Base-by-base conservation (phyloP, 768 basidiomycete genomes). In the Panaeolus papilionaceus region DNA sequence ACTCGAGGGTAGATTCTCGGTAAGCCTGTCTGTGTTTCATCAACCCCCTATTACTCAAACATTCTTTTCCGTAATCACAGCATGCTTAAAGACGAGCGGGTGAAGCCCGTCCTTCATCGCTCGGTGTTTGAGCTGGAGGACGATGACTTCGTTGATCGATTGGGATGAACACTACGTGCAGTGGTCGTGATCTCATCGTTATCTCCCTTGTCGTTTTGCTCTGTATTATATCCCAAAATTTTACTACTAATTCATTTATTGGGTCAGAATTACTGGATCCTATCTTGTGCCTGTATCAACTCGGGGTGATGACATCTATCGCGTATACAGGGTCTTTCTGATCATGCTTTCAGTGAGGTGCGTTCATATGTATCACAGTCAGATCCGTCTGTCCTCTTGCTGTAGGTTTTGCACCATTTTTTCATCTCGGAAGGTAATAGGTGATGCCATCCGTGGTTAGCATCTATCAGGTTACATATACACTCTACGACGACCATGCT, bases 81-180 rank as follows among this genome's bases (percentile, higher is more conserved):
- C 61, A 92, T 97, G 91, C 80, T 98, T 70, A 95, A 92, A 78
- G 96, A 98, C 76, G 93, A 95, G 28, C 90, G 96, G 4, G 78
- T 87, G 40, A 90, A 90, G 70, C 76, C 83, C 54, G 80, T 84
- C 47, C 78, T 84, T 23, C 77, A 79, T 9, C 81, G 83, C 20
- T 86, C 89, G 0, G 71, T 89, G 40, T 86, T 88, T 71, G 74
- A 76, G 26, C 74, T 73, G 44, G 76, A 80, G 58, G 86, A 88
- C 66, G 78, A 78, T 16, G 78, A 79, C 66, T 76, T 80, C 47
- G 77, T 83, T 4, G 86, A 88, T 72, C 76, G 81, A 37, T 81
- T 77, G 82, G 83, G 83, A 81, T 88, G 78, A 62, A 61, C 20
- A 64, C 58, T 14, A 23, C 12, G 20, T 54, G 51, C 14, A 40